phyloP scores from a whole-genome alignment of 2,329 filamentous ascomycete species.

The Myriosclerotinia scirpicola region DNA sequence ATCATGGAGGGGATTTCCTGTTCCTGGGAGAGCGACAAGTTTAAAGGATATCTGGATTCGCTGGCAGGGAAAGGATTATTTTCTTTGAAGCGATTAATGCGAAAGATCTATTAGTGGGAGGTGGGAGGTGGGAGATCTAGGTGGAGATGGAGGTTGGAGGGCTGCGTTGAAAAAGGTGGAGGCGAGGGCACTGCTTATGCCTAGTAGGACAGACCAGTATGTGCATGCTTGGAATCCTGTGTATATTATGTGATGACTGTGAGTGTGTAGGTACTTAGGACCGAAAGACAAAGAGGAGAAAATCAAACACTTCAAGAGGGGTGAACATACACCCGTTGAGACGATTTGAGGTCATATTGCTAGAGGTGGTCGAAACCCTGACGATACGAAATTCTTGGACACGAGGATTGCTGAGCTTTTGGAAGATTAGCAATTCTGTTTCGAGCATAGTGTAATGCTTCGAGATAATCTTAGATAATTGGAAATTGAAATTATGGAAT shows the following conservation, averaged over 20 bases:
- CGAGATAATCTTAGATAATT: neutral
- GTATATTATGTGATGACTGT: neutral
- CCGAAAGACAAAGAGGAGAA: slow-evolving; percentile 41
- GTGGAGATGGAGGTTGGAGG: slow-evolving; percentile 43
- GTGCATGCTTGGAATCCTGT: slow-evolving; percentile 43
- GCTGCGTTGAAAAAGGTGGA: slow-evolving; percentile 59
- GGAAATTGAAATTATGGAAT: no score
- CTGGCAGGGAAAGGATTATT: slow-evolving; percentile 38
- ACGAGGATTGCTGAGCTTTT: slow-evolving; percentile 39
- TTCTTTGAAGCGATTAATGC: slow-evolving; percentile 46
- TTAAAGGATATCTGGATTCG: slow-evolving; percentile 43
- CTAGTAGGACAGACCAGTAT: slow-evolving; percentile 64
- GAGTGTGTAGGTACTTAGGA: neutral
- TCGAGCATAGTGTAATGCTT: neutral
- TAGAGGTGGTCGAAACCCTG: slow-evolving; percentile 38
- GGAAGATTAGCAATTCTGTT: neutral
- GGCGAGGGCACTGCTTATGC: slow-evolving; percentile 61
- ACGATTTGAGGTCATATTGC: slow-evolving; percentile 45
- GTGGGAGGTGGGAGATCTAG: slow-evolving; percentile 42
- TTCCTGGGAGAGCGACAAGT: slow-evolving; percentile 36
- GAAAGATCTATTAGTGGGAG: slow-evolving; percentile 46
- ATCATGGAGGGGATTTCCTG: slow-evolving; percentile 41
- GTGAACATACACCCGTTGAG: slow-evolving; percentile 40
- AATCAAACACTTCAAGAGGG: slow-evolving; percentile 36
- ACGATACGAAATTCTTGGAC: slow-evolving; percentile 42